phyloP scores from a whole-genome alignment of 2,329 filamentous ascomycete species.

The Trichoderma sp. region DNA sequence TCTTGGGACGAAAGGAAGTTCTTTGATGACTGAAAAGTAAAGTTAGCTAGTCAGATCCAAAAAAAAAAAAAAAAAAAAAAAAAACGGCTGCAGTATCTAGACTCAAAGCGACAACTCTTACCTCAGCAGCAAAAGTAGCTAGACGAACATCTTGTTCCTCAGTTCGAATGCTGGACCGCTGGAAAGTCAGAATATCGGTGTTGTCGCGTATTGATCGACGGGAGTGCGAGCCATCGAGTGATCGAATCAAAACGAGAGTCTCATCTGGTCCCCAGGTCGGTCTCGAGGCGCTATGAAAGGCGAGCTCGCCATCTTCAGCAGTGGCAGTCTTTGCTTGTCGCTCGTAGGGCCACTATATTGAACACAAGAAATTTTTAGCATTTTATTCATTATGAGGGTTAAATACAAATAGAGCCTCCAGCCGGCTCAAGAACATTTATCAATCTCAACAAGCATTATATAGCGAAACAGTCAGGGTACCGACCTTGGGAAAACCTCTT shows the following conservation, averaged over 20 bases:
- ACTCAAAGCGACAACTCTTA: constrained; percentile 30
- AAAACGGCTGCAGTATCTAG: background rate
- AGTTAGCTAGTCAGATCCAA: constrained; percentile 25
- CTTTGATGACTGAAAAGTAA: constrained; percentile 51
- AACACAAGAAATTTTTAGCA: constrained; percentile 49
- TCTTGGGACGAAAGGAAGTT: constrained; percentile 59
- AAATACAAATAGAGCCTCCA: constrained; percentile 38
- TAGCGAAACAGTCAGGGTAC: constrained; percentile 55
- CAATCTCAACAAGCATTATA: constrained; percentile 33
- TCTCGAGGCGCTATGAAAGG: constrained; percentile 72
- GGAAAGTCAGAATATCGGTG: constrained; percentile 38
- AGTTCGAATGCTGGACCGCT: constrained; percentile 56
- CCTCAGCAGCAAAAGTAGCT: constrained; percentile 61
- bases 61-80: too few species aligned
- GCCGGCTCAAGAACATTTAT: constrained; percentile 28
- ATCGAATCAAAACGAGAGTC: constrained; percentile 62
- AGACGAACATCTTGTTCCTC: constrained; percentile 66
- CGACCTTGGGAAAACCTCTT: constrained; percentile 84
- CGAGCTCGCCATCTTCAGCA: constrained; percentile 64
- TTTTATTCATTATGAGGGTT: constrained; percentile 40
- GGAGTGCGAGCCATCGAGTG: constrained; percentile 43
- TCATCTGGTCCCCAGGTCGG: constrained; percentile 78
- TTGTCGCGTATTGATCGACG: constrained; percentile 34
- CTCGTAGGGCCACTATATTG: constrained; percentile 79
- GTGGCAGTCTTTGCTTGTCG: constrained; percentile 72